phyloP scores from a whole-genome alignment of 2,329 filamentous ascomycete genomes.

The Beauveria medogensis region DNA sequence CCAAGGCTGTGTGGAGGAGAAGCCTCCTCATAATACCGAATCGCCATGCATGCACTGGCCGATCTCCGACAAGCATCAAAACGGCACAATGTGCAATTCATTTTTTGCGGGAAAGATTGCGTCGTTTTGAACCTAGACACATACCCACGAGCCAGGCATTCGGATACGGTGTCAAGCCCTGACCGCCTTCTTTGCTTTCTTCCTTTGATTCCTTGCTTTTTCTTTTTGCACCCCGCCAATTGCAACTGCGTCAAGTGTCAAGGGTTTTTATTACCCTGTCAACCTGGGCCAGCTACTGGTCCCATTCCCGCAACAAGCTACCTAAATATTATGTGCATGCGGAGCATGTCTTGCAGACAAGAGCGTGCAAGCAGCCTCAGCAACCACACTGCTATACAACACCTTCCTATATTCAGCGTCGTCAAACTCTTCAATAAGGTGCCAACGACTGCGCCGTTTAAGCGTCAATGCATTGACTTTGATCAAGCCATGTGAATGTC shows the following conservation, averaged over 20 bases:
- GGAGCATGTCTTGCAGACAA: conserved; percentile 5
- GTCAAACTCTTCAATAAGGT: background rate
- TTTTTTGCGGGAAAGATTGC: background rate
- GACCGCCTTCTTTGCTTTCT: too few species aligned
- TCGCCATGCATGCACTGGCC: background rate
- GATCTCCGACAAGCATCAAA: background rate
- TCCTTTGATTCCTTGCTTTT: too few species aligned
- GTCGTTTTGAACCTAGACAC: background rate
- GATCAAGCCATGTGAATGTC: background rate
- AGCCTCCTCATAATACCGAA: background rate
- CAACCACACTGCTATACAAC: background rate
- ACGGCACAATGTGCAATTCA: background rate
- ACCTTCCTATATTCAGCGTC: background rate
- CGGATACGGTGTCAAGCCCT: too few species aligned
- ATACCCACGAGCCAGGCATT: too few species aligned
- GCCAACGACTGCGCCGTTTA: background rate
- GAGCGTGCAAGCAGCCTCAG: background rate
- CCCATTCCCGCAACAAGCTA: background rate
- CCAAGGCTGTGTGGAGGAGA: background rate
- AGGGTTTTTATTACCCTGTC: too few species aligned
- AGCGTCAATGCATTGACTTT: background rate
- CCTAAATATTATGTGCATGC: background rate
- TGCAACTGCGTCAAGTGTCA: too few species aligned
- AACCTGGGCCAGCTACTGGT: too few species aligned
- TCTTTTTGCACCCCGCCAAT: too few species aligned